These are phyloP conservation scores for Leptosphaerulina australis DNA, from an alignment of 2,329 filamentous ascomycete genomes.

Conservation along the genomic window DNA sequence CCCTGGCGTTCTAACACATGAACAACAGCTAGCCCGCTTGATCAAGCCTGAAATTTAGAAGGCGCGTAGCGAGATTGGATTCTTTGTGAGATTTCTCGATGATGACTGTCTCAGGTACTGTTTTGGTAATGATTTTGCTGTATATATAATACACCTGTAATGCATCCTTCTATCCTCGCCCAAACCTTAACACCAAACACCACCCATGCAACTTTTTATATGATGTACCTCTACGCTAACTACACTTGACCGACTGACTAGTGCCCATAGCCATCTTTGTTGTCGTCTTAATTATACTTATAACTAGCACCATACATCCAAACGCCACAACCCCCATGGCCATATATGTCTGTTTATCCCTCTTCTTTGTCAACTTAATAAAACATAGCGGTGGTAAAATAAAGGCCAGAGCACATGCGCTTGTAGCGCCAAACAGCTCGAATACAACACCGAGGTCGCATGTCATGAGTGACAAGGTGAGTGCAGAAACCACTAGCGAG, in stretches of 20 bases:
- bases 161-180: not conserved
- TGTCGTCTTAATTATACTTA: constrained; percentile 52
- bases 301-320: constrained; percentile 78
- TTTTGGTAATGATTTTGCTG: not conserved
- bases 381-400: constrained; percentile 95
- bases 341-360: constrained; percentile 75
- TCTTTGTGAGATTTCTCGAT: too few species aligned
- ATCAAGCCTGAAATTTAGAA: too few species aligned
- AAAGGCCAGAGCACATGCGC: constrained; percentile 91
- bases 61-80: too few species aligned
- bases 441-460: constrained; percentile 95
- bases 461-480: constrained; percentile 78
- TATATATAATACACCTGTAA: not conserved
- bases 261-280: constrained; percentile 35
- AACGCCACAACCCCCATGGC: constrained; percentile 76
- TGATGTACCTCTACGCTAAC: constrained; percentile 20
- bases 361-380: constrained; percentile 84
- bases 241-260: constrained; percentile 33
- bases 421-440: constrained; percentile 93
- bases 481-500: constrained; percentile 76
- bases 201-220: constrained; percentile 10
- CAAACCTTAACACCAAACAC: constrained; percentile 4
- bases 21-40: constrained; percentile 27
- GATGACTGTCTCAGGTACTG: too few species aligned
- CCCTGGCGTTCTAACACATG: constrained; percentile 19